phyloP scores from a whole-genome alignment of 441 rosid species.

The Corymbia citriodora region DNA sequence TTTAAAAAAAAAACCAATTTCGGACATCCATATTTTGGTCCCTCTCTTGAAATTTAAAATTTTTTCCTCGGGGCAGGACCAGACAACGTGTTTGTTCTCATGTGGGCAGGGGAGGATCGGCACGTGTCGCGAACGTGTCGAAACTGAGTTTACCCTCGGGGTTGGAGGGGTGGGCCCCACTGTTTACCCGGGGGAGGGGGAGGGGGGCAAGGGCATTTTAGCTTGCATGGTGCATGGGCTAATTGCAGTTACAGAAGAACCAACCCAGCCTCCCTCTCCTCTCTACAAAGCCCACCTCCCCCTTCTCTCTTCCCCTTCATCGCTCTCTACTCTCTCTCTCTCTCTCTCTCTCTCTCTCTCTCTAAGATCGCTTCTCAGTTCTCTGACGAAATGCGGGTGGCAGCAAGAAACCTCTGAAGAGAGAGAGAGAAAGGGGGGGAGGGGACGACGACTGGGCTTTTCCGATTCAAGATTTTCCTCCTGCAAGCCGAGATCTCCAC shows the following conservation, averaged over 20 bases:
- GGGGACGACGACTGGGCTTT: not conserved
- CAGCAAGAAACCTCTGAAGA: not conserved
- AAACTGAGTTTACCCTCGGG: not conserved
- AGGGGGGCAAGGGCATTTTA: not conserved
- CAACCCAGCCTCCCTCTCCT: not conserved
- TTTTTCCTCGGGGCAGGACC: not conserved
- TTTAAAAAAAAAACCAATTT: not conserved
- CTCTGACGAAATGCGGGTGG: not conserved
- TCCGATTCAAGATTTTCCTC: not conserved
- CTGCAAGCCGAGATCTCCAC: not conserved
- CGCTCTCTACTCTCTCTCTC: not conserved
- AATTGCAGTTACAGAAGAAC: not conserved
- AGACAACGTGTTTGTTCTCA: not conserved
- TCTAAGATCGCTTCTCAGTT: not conserved
- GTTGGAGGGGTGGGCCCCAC: not conserved
- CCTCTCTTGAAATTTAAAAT: not conserved
- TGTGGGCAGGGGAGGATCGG: not conserved
- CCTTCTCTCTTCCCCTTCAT: not conserved
- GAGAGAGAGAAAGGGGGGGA: not conserved
- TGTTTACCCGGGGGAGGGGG: not conserved
- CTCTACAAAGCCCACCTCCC: not conserved
- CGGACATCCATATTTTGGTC: not conserved
- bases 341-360: not conserved
- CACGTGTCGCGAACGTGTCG: not conserved
- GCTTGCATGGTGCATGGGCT: not conserved